Evolutionary conservation across 1,139 yeast genomes (phyloP).

Genomic region (Zygosaccharomyces sapae): DNA sequence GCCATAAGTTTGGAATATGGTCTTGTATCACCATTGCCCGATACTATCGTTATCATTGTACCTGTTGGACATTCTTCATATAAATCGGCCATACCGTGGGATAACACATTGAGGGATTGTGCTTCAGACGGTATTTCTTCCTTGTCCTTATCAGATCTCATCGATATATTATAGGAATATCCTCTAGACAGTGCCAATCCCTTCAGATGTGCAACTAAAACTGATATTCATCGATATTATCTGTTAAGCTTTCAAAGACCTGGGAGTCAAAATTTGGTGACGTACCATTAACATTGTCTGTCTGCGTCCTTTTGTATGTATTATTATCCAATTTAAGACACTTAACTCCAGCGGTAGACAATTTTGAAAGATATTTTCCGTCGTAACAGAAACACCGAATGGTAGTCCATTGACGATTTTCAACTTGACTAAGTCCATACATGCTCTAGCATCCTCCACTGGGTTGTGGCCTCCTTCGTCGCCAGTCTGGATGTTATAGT

Average conservation of each 20-base stretch:
- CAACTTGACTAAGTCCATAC: conserved; percentile 68
- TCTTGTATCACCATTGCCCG: conserved; percentile 61
- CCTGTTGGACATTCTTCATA: conserved; percentile 53
- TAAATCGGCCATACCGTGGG: conserved; percentile 46
- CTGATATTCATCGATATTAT: conserved; percentile 41
- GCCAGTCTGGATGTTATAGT: conserved; percentile 58
- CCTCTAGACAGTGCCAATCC: conserved; percentile 51
- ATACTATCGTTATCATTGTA: conserved; percentile 56
- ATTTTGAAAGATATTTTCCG: conserved; percentile 40
- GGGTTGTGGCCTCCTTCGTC: conserved; percentile 74
- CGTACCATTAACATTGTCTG: neutral
- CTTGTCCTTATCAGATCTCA: conserved; percentile 10
- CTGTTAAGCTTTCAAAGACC: conserved; percentile 42
- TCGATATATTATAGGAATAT: conserved; percentile 22
- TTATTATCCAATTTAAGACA: conserved; percentile 41
- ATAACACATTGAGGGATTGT: conserved; percentile 37
- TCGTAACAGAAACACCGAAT: conserved; percentile 55
- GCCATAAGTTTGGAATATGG: conserved; percentile 41
- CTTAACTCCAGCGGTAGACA: conserved; percentile 36
- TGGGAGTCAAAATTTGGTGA: conserved; percentile 48
- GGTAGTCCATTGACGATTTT: conserved; percentile 63
- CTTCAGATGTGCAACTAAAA: conserved; percentile 54
- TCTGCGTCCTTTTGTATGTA: conserved; percentile 19
- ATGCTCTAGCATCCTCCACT: conserved; percentile 76
- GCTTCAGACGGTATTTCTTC: conserved; percentile 8